Evolutionary conservation across 208 protist genomes (phyloP).

Genomic region (Leptomonas pyrrhocoris): DNA sequence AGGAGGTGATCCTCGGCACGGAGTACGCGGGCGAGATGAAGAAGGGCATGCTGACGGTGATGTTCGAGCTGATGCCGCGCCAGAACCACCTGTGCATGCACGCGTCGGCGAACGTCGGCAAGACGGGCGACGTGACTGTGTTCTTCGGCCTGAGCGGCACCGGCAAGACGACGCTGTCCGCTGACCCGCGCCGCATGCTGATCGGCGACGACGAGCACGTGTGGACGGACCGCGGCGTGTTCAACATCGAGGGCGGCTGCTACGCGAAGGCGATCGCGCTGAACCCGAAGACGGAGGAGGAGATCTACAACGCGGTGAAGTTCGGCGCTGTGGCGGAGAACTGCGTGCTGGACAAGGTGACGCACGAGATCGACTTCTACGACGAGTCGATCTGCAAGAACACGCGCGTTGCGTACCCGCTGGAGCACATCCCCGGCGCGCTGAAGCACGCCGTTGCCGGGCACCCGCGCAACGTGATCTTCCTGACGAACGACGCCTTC

Average conservation of each 20-base stretch:
- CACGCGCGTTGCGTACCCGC: slow-evolving; percentile 95
- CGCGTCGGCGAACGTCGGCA: slow-evolving; percentile 90
- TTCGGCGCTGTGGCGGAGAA: slow-evolving; percentile 92
- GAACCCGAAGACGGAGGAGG: slow-evolving; percentile 89
- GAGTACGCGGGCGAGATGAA: slow-evolving; percentile 98
- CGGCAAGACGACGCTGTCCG: slow-evolving; percentile 94
- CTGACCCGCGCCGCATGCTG: slow-evolving; percentile 82
- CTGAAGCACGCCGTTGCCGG: slow-evolving; percentile 73
- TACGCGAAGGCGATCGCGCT: slow-evolving; percentile 93
- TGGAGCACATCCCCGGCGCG: slow-evolving; percentile 94
- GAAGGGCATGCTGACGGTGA: slow-evolving; percentile 97
- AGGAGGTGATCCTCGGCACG: slow-evolving; percentile 96
- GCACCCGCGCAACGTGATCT: slow-evolving; percentile 96
- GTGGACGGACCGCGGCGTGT: slow-evolving; percentile 89
- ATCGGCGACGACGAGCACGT: slow-evolving; percentile 95
- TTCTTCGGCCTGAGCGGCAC: slow-evolving; percentile 94
- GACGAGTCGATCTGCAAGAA: slow-evolving; percentile 96
- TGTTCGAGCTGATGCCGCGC: slow-evolving; percentile 96
- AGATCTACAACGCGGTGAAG: slow-evolving; percentile 90
- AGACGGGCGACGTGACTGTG: slow-evolving; percentile 72
- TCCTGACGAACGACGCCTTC: slow-evolving; percentile 97
- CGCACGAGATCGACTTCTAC: slow-evolving; percentile 91
- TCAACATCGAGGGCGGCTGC: slow-evolving; percentile 94
- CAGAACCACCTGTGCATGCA: slow-evolving; percentile 94
- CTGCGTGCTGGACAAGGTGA: slow-evolving; percentile 67